Evolutionary conservation across 805 yeast species (phyloP).

Genomic region (Zygosaccharomyces pseudorouxii): DNA sequence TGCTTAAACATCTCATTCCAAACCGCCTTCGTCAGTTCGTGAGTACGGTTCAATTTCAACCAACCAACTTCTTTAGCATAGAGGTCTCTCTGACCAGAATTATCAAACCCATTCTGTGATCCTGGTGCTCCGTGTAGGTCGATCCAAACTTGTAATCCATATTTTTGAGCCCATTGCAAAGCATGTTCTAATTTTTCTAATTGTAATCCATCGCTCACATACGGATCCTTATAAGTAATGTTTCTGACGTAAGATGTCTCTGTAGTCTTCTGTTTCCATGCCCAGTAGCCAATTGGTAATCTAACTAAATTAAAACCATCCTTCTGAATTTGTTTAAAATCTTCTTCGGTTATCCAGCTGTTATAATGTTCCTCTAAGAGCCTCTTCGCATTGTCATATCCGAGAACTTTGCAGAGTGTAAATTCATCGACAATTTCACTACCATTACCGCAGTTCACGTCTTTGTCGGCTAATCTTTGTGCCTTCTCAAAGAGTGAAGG

Average conservation of each 20-base stretch:
- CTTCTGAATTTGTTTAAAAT: slow-evolving; percentile 46
- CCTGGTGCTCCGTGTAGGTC: slow-evolving; percentile 83
- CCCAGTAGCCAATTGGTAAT: slow-evolving; percentile 81
- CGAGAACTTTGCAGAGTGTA: slow-evolving; percentile 46
- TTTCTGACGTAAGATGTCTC: slow-evolving; percentile 14
- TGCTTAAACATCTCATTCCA: slow-evolving; percentile 47
- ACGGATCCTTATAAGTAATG: slow-evolving; percentile 48
- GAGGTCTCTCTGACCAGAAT: slow-evolving; percentile 59
- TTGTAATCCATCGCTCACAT: slow-evolving; percentile 53
- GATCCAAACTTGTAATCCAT: slow-evolving; percentile 63
- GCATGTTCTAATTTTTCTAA: slow-evolving; percentile 60
- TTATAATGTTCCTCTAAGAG: slow-evolving; percentile 52
- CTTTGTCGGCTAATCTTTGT: slow-evolving; percentile 18
- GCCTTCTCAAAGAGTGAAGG: slow-evolving; percentile 53
- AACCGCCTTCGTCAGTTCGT: slow-evolving; percentile 46
- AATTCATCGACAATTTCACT: slow-evolving; percentile 53
- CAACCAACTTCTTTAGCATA: slow-evolving; percentile 38
- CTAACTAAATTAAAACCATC: slow-evolving; percentile 67
- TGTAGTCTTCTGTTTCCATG: slow-evolving; percentile 43
- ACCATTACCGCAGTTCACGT: background rate
- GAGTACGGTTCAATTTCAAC: slow-evolving; percentile 40
- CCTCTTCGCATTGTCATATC: slow-evolving; percentile 41
- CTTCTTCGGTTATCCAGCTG: slow-evolving; percentile 54
- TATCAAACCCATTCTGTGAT: slow-evolving; percentile 83
- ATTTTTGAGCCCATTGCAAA: slow-evolving; percentile 58